phyloP scores from a whole-genome alignment of 345 rosid species.

The Psidium friedrichsthalianum region DNA sequence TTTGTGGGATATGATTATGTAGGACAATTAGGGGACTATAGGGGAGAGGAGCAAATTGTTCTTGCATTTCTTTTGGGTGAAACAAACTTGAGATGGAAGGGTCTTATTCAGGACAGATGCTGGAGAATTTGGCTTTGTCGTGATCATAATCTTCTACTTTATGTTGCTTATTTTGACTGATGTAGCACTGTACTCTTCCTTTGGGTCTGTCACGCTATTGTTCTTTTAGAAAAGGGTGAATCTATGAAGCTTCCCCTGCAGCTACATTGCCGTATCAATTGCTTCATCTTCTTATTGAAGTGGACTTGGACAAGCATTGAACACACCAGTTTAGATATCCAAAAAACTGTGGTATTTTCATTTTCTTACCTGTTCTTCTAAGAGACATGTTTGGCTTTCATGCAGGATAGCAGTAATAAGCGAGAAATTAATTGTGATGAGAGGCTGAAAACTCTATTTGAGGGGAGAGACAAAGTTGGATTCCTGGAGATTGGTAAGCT shows the following conservation, averaged over 20 bases:
- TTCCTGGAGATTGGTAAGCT: constrained; percentile 69
- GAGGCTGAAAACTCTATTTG: constrained; percentile 60
- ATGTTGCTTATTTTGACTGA: not conserved
- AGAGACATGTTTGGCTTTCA: not conserved
- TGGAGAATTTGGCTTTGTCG: not conserved
- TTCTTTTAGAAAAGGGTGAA: not conserved
- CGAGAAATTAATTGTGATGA: constrained; percentile 68
- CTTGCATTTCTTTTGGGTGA: not conserved
- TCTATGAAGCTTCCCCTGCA: not conserved
- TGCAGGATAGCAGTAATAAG: constrained; percentile 65
- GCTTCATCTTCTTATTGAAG: not conserved
- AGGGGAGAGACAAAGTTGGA: constrained; percentile 57
- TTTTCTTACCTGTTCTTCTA: not conserved
- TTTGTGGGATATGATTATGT: not conserved
- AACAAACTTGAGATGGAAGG: not conserved
- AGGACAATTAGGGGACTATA: not conserved
- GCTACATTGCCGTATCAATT: not conserved
- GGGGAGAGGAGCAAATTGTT: not conserved
- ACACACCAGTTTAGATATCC: not conserved
- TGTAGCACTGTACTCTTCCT: not conserved
- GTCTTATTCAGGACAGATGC: not conserved
- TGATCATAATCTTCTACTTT: not conserved
- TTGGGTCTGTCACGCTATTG: not conserved
- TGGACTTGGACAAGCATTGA: not conserved
- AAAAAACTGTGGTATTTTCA: not conserved